Evolutionary conservation across 2,329 filamentous ascomycete genomes (phyloP).

Genomic region (Talaromyces sp.): DNA sequence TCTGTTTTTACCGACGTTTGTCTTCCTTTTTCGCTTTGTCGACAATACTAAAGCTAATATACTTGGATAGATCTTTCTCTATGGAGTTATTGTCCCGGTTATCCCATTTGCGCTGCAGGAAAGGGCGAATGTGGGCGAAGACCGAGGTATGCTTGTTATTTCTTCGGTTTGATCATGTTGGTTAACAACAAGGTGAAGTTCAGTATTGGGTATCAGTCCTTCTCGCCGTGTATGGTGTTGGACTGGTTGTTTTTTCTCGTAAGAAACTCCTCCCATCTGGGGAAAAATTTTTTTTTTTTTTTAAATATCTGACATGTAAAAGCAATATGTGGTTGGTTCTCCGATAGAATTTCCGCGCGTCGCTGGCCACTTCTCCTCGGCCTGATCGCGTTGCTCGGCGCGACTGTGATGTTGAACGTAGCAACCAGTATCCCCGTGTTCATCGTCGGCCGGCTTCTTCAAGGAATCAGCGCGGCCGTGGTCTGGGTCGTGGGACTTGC

Average conservation of each 20-base stretch:
- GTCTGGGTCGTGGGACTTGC: conserved; percentile 59
- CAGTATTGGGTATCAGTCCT: conserved; percentile 18
- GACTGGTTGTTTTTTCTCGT: conserved; percentile 12
- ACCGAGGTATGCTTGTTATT: conserved; percentile 1
- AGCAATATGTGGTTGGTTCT: conserved; percentile 44
- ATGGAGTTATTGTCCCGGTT: conserved; percentile 19
- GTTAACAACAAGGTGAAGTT: background rate
- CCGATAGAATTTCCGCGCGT: conserved; percentile 47
- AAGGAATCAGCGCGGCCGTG: conserved; percentile 55
- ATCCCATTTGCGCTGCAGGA: conserved; percentile 17
- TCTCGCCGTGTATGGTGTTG: conserved; percentile 16
- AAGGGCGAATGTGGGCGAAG: conserved; percentile 6
- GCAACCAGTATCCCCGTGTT: conserved; percentile 47
- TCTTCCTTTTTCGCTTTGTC: background rate
- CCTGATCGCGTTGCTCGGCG: conserved; percentile 47
- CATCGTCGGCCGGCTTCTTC: conserved; percentile 50
- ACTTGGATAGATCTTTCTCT: conserved; percentile 15
- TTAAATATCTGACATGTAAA: background rate
- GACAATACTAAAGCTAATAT: background rate
- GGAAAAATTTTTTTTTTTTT: background rate
- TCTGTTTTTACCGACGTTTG: conserved; percentile 13
- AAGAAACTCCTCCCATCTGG: background rate
- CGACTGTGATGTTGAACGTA: conserved; percentile 53
- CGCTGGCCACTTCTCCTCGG: conserved; percentile 57
- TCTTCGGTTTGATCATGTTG: background rate